These are phyloP conservation scores for Erigeron philadelphicus DNA, from an alignment of 140 eudicot genomes.

Conservation along the genomic window DNA sequence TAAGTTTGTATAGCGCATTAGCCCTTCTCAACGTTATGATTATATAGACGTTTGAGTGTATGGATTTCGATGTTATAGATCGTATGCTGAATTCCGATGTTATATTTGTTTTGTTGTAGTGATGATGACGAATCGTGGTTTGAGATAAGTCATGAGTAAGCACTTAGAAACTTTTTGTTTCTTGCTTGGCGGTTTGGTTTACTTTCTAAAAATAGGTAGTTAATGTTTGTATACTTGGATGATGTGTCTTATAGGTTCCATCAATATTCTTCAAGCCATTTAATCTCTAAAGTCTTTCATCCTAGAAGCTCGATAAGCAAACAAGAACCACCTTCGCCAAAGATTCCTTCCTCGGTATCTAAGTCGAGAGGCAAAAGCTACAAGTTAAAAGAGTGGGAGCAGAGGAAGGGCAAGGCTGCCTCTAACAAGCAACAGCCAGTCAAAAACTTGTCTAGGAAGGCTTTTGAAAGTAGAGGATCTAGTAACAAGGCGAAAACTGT, in stretches of 20 bases:
- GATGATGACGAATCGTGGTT: constrained; percentile 56
- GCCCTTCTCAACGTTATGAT: too few species aligned
- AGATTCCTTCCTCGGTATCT: constrained; percentile 63
- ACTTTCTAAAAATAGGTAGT: background rate
- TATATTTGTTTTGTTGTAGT: constrained; percentile 37
- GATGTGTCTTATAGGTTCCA: constrained; percentile 52
- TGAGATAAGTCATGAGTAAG: constrained; percentile 56
- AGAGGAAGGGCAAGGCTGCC: constrained; percentile 20
- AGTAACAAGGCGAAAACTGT: constrained; percentile 14
- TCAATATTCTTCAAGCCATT: constrained; percentile 44
- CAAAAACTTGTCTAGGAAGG: constrained; percentile 29
- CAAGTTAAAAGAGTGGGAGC: constrained; percentile 39
- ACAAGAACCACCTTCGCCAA: constrained; percentile 49
- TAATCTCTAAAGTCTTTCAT: constrained; percentile 38
- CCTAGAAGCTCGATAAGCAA: constrained; percentile 24
- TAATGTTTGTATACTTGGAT: constrained; percentile 1
- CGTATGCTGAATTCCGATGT: constrained; percentile 11
- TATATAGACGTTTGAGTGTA: background rate
- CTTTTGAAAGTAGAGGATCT: constrained; percentile 26
- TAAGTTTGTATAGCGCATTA: too few species aligned
- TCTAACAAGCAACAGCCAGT: constrained; percentile 35
- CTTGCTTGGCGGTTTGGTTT: background rate
- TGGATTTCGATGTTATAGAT: background rate
- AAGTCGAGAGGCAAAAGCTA: constrained; percentile 60
- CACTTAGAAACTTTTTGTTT: constrained; percentile 14